A percentile compares a stretch with the other conserved stretches of the same genome.
These are phyloP conservation scores for Trypanosoma vivax DNA, from an alignment of 208 protist species.

Conservation along the genomic window DNA sequence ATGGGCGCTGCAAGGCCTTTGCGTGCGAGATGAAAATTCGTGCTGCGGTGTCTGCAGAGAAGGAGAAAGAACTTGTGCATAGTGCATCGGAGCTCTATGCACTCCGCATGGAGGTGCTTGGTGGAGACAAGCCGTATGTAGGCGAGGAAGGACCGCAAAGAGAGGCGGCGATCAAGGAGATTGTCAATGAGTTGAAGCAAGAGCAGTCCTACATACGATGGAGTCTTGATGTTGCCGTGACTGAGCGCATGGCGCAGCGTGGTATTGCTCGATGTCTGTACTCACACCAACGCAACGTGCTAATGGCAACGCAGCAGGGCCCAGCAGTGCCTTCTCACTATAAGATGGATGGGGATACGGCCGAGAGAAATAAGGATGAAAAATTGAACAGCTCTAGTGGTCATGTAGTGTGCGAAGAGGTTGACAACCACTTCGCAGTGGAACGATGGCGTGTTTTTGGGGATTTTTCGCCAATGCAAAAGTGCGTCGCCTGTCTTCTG, in stretches of 20 bases:
- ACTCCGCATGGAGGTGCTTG: conserved; percentile 51
- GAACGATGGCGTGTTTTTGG: conserved; percentile 47
- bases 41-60: conserved; percentile 26
- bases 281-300: conserved; percentile 37
- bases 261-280: conserved; percentile 38
- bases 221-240: conserved; percentile 66
- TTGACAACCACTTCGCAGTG: background rate
- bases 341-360: background rate
- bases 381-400: background rate
- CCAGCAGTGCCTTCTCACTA: conserved; percentile 38
- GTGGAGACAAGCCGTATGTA: background rate
- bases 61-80: conserved; percentile 61
- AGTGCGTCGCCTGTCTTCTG: conserved; percentile 52
- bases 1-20: conserved; percentile 35
- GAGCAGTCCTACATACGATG: conserved; percentile 68
- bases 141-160: background rate
- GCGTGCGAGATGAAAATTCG: conserved; percentile 38
- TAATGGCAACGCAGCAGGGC: too few relatives aligned
- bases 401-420: background rate
- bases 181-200: conserved; percentile 63
- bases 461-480: conserved; percentile 50
- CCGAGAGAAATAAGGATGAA: background rate
- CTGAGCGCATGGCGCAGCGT: conserved; percentile 43
- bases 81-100: conserved; percentile 51
- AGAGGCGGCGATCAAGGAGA: conserved; percentile 4